A percentile compares a stretch with the other conserved stretches of the same genome.
Evolutionary conservation across 2,329 filamentous ascomycete genomes (phyloP).

Genomic region (Hirsutella thompsonii): DNA sequence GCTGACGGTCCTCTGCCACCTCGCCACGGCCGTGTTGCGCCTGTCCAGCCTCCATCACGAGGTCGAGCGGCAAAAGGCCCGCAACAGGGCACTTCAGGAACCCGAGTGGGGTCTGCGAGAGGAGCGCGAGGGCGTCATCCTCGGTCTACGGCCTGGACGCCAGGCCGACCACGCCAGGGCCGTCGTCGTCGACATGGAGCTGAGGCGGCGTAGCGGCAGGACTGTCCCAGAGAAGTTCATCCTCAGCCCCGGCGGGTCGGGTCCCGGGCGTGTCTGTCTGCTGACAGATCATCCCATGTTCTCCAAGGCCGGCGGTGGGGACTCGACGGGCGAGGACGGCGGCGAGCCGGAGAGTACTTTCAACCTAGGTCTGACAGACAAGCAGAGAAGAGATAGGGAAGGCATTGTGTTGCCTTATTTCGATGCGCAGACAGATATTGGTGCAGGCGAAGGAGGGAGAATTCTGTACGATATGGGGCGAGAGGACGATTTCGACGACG

Average conservation of each 20-base stretch:
- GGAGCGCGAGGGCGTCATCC: conserved; percentile 63
- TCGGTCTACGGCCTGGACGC: conserved; percentile 46
- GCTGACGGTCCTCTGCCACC: conserved; percentile 61
- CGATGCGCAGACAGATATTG: conserved; percentile 77
- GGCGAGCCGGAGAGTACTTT: conserved; percentile 60
- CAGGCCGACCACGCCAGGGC: conserved; percentile 22
- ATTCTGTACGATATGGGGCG: conserved; percentile 95
- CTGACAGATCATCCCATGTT: conserved; percentile 69
- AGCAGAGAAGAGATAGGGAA: conserved; percentile 76
- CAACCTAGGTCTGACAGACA: conserved; percentile 74
- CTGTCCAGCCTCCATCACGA: conserved; percentile 63
- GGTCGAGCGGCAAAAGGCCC: conserved; percentile 60
- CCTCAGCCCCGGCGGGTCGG: conserved; percentile 19
- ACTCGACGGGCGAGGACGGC: conserved; percentile 16
- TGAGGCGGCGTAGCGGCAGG: conserved; percentile 70
- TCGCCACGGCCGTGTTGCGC: conserved; percentile 77
- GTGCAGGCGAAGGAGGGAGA: conserved; percentile 72
- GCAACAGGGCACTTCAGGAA: conserved; percentile 59
- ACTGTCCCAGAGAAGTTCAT: conserved; percentile 59
- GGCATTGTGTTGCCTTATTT: conserved; percentile 91
- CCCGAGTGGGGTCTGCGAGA: conserved; percentile 71
- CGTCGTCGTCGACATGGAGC: conserved; percentile 75
- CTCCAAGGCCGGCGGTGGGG: conserved; percentile 25
- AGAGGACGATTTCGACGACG: conserved; percentile 94
- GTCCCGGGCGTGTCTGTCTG: conserved; percentile 34